phyloP scores from a whole-genome alignment of 345 rosid genomes.

The sweet orange (Citrus sinensis) region DVS_A1.0 CM039163.1:9004501-9005000 shows the following conservation, averaged over 20 bases:
- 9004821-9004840: not conserved
- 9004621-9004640: slow-evolving; percentile 66
- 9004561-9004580: slow-evolving; percentile 6
- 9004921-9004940: slow-evolving; percentile 49
- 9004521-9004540: slow-evolving; percentile 5
- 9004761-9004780: not conserved
- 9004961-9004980: slow-evolving; percentile 70
- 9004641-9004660: slow-evolving; percentile 92
- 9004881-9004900: not conserved
- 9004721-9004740: slow-evolving; percentile 61
- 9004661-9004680: slow-evolving; percentile 65
- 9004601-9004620: not conserved
- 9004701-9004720: slow-evolving; percentile 78
- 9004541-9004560: not conserved
- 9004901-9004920: slow-evolving; percentile 49
- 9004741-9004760: slow-evolving; percentile 51
- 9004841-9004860: not conserved
- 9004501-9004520: slow-evolving; percentile 1
- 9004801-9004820: not conserved
- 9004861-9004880: not conserved
- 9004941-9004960: slow-evolving; percentile 62
- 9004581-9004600: not conserved
- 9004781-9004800: not conserved
- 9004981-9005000: slow-evolving; percentile 91
- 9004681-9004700: slow-evolving; percentile 91